Percentiles rank a stretch among this genome's conserved stretches.
Evolutionary conservation across 352 stramenopile genomes (phyloP).

Genomic region (Globisporangium abappressorium): DNA sequence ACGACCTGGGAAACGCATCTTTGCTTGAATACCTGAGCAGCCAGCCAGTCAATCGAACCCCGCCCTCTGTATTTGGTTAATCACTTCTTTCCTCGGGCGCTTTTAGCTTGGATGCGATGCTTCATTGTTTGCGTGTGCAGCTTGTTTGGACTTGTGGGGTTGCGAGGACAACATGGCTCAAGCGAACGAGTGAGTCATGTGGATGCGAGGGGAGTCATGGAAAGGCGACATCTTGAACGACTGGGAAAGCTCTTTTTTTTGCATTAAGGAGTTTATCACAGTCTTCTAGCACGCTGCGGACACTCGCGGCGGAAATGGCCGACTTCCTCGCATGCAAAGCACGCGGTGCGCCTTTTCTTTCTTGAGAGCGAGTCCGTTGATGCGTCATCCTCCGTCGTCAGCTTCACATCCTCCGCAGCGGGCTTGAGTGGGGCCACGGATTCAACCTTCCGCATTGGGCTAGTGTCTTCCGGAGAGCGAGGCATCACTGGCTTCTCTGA

Average conservation of each 20-base stretch:
- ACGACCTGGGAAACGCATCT: not conserved
- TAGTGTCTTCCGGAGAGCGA: not conserved
- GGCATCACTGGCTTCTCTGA: not conserved
- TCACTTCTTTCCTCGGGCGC: not conserved
- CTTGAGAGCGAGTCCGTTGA: not conserved
- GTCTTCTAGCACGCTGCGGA: slow-evolving; percentile 16
- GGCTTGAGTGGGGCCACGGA: not conserved
- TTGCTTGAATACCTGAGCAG: not conserved
- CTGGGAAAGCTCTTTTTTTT: not conserved
- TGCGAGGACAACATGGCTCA: not conserved
- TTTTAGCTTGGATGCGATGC: not conserved
- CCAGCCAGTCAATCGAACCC: not conserved
- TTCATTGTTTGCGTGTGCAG: not conserved
- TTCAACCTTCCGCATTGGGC: slow-evolving; percentile 2
- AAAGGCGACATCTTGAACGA: not conserved
- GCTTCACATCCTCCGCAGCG: not conserved
- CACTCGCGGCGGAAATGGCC: slow-evolving; percentile 30
- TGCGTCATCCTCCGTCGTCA: not conserved
- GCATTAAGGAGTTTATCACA: slow-evolving; percentile 12
- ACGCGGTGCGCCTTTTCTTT: slow-evolving; percentile 7
- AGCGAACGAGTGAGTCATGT: not conserved
- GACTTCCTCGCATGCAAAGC: slow-evolving; percentile 9
- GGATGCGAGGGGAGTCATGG: not conserved
- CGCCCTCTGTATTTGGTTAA: too few species aligned
- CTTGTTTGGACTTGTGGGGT: not conserved